phyloP scores from a whole-genome alignment of 1,139 yeast genomes.

The Geotrichum cucujoidarum region DNA sequence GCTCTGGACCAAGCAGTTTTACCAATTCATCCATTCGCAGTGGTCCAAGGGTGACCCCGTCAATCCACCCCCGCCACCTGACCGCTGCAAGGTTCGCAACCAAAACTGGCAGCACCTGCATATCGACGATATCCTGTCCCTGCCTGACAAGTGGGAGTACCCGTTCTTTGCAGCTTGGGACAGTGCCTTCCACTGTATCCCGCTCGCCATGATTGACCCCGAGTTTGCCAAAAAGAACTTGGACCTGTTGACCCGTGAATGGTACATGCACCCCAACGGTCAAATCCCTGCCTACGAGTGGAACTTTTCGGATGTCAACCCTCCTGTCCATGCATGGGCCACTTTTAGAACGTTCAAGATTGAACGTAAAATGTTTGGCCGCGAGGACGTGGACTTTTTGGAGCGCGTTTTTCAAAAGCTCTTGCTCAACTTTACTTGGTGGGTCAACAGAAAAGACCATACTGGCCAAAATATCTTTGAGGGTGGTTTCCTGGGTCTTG shows the following conservation, averaged over 20 bases:
- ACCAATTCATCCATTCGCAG: constrained; percentile 78
- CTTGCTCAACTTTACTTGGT: constrained; percentile 90
- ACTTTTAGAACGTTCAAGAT: constrained; percentile 85
- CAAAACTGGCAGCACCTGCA: constrained; percentile 87
- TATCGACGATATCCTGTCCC: constrained; percentile 79
- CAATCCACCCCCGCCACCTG: constrained; percentile 66
- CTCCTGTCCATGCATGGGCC: constrained; percentile 98
- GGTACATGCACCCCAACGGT: constrained; percentile 99
- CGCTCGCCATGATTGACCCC: constrained; percentile 92
- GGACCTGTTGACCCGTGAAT: constrained; percentile 82
- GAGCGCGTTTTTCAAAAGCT: constrained; percentile 91
- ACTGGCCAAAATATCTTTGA: constrained; percentile 89
- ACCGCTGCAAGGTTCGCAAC: constrained; percentile 80
- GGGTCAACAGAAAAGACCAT: constrained; percentile 91
- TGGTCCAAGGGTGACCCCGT: constrained; percentile 91
- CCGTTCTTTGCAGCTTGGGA: constrained; percentile 99
- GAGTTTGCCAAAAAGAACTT: constrained; percentile 88
- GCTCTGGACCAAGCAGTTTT: constrained; percentile 92
- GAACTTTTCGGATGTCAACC: constrained; percentile 94
- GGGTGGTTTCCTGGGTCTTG: constrained; percentile 93
- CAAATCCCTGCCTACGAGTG: constrained; percentile 97
- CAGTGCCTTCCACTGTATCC: constrained; percentile 93
- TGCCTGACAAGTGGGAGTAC: constrained; percentile 97
- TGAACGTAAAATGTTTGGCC: constrained; percentile 81
- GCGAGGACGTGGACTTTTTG: constrained; percentile 76